Evolutionary conservation across 2,329 filamentous ascomycete species (phyloP).

Genomic region (Aspergillus quadricinctus): DNA sequence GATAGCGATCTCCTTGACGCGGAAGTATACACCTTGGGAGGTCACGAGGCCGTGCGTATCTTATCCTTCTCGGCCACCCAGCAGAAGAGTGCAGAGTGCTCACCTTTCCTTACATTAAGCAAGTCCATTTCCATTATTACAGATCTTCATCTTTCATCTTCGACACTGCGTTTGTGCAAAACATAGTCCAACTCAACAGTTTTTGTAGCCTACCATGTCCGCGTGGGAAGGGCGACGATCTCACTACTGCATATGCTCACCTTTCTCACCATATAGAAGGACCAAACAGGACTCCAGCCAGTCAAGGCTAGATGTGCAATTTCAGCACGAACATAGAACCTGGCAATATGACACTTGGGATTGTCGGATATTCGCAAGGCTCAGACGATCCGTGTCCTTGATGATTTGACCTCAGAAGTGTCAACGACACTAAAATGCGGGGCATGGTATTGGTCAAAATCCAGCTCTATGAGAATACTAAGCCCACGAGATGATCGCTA

Average conservation of each 20-base stretch:
- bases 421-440: background rate
- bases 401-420: background rate
- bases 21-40: background rate
- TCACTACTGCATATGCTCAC: background rate
- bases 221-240: background rate
- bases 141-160: background rate
- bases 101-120: background rate
- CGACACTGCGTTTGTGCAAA: background rate
- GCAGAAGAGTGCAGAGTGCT: background rate
- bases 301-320: background rate
- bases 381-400: background rate
- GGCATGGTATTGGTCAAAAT: background rate
- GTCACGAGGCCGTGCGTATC: background rate
- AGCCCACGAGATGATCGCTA: background rate
- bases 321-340: background rate
- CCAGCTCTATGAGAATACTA: background rate
- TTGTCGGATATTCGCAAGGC: background rate
- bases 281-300: background rate
- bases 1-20: background rate
- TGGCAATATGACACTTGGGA: background rate
- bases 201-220: background rate
- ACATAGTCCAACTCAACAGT: background rate
- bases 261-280: background rate
- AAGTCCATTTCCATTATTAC: background rate
- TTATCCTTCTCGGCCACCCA: background rate